Base-by-base conservation (phyloP, 805 yeast genomes). In the Suhomyces faveliae region DNA sequence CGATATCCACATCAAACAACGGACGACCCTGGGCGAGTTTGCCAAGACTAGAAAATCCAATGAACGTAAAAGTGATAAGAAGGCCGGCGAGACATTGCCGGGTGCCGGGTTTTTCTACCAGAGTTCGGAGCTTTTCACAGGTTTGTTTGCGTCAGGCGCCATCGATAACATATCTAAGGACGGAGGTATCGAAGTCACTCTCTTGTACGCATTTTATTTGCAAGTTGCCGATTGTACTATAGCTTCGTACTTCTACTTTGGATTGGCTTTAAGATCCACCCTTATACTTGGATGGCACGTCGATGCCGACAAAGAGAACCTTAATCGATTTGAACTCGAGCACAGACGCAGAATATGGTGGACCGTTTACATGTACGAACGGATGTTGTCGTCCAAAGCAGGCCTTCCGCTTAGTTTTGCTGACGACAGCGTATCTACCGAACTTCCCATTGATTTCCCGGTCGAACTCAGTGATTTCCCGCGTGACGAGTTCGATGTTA, bases 171-270 rank as follows among this genome's bases (percentile, higher is more conserved):
- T 84, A 46, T 85, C 89, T 0, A 79, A 84, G 56, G 90, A 85
- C 60, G 91, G 92, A 33, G 90, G 91, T 50, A 78, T 87, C 19
- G 95, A 87, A 61, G 89, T 85, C 2, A 71, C 85, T 70, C 63
- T 87, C 21, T 66, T 87, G 13, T 86, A 86, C 66, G 92, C 92
- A 0, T 87, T 87, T 58, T 87, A 84, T 60, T 67, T 87, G 24
- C 95, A 87, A 62, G 92, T 87, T 22, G 92, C 92, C 0, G 95
- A 87, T 60, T 85, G 90, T 59, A 87, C 91, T 1, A 84, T 86
- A 6, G 87, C 91, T 0, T 85, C 91, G 3, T 87, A 87, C 57
- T 85, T 87, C 58, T 87, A 86, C 63, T 85, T 87, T 64, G 91
- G 91, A 2, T 74, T 84, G 49, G 92, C 92, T 0, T 63, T 87